These are phyloP conservation scores for Calonectria pseudoreteaudii DNA, from an alignment of 2,329 filamentous ascomycete genomes.

Conservation along the genomic window DNA sequence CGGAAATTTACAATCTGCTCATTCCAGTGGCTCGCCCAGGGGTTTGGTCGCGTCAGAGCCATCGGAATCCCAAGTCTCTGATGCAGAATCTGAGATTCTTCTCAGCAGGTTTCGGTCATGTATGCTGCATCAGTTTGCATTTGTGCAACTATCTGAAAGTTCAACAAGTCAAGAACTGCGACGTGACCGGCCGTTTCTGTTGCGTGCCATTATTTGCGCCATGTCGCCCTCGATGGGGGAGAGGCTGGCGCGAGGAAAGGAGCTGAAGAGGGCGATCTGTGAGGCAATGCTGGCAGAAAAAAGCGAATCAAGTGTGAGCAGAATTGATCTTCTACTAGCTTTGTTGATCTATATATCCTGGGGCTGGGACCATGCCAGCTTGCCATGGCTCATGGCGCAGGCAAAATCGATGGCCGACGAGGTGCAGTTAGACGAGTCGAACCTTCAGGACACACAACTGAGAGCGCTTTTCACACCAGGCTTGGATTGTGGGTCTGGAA, in stretches of 20 bases:
- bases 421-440: background rate
- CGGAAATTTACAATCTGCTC: background rate
- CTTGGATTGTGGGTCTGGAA: background rate
- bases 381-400: background rate
- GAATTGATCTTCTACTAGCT: background rate
- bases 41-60: background rate
- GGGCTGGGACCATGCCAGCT: slow-evolving; percentile 6
- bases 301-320: background rate
- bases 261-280: background rate
- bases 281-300: background rate
- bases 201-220: background rate
- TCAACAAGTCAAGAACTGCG: background rate
- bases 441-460: background rate
- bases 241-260: background rate
- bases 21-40: background rate
- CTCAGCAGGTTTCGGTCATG: background rate
- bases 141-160: background rate
- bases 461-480: background rate
- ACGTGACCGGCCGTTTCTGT: background rate
- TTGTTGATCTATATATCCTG: slow-evolving; percentile 7
- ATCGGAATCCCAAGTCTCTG: slow-evolving; percentile 1
- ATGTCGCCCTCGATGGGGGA: background rate
- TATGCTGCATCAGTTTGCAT: background rate
- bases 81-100: background rate
- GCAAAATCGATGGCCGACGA: background rate